A percentile compares a stretch with the other conserved stretches of the same genome.
phyloP scores from a whole-genome alignment of 495 filamentous ascomycete species.

The Hypomontagnella monticulosa region DNA sequence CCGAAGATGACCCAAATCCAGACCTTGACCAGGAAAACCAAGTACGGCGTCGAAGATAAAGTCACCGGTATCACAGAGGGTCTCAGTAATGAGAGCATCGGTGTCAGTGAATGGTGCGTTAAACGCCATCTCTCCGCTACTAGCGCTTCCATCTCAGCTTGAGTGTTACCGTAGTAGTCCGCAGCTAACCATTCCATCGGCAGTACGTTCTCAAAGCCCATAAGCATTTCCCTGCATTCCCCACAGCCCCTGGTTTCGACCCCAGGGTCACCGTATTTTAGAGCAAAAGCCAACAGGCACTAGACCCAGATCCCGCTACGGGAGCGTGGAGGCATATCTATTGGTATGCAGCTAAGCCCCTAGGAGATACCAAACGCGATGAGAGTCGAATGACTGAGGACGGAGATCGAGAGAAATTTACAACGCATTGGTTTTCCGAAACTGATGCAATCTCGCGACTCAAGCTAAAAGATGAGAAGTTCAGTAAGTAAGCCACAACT shows the following conservation, averaged over 20 bases:
- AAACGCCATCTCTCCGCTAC: background rate
- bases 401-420: slow-evolving; percentile 45
- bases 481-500: slow-evolving; percentile 37
- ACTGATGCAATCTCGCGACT: slow-evolving; percentile 35
- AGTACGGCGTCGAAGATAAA: slow-evolving; percentile 39
- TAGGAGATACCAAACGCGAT: slow-evolving; percentile 33
- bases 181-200: slow-evolving; percentile 19
- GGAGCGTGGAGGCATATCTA: slow-evolving; percentile 48
- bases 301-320: slow-evolving; percentile 47
- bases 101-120: slow-evolving; percentile 46
- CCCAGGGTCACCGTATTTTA: background rate
- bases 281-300: slow-evolving; percentile 21
- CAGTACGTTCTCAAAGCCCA: slow-evolving; percentile 24
- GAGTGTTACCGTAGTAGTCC: slow-evolving; percentile 8
- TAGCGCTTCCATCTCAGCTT: slow-evolving; percentile 3
- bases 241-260: background rate
- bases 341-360: slow-evolving; percentile 46
- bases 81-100: slow-evolving; percentile 44
- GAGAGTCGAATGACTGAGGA: slow-evolving; percentile 39
- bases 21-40: slow-evolving; percentile 13
- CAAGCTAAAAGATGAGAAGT: slow-evolving; percentile 46
- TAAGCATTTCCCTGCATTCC: background rate
- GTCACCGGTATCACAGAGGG: slow-evolving; percentile 41
- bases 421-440: slow-evolving; percentile 44
- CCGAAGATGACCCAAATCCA: slow-evolving; percentile 26